Evolutionary conservation across 2,329 filamentous ascomycete species (phyloP).

Genomic region (Zymoseptoria passerinii): DNA sequence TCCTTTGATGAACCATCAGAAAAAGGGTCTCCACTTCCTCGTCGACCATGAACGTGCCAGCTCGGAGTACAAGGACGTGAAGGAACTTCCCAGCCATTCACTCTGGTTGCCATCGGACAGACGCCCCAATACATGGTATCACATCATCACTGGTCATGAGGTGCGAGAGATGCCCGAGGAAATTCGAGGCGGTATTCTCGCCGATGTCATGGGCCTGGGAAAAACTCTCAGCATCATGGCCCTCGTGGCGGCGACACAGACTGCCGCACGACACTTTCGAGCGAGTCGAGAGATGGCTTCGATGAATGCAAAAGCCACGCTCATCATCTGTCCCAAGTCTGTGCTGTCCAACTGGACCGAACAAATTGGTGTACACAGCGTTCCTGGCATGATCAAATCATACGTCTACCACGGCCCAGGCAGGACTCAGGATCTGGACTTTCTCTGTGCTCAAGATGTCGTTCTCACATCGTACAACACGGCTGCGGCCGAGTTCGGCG

Average conservation of each 20-base stretch:
- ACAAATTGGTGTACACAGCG: constrained; percentile 77
- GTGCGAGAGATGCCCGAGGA: constrained; percentile 27
- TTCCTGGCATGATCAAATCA: constrained; percentile 54
- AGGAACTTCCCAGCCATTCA: constrained; percentile 47
- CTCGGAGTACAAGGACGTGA: constrained; percentile 48
- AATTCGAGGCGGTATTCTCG: constrained; percentile 40
- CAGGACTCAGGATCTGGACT: constrained; percentile 59
- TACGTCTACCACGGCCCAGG: constrained; percentile 82
- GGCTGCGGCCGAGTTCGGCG: constrained; percentile 59
- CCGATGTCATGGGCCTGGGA: constrained; percentile 45
- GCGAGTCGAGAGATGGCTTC: constrained; percentile 43
- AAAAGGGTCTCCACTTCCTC: constrained; percentile 85
- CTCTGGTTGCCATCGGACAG: constrained; percentile 55
- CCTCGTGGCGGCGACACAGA: constrained; percentile 58
- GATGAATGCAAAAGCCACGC: constrained; percentile 67
- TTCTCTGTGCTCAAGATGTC: constrained; percentile 67
- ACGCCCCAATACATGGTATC: constrained; percentile 60
- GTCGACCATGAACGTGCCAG: constrained; percentile 62
- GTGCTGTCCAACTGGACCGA: constrained; percentile 92
- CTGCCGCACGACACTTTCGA: constrained; percentile 56
- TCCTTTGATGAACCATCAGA: constrained; percentile 73
- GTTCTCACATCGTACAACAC: constrained; percentile 92
- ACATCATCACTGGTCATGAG: constrained; percentile 73
- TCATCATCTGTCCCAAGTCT: constrained; percentile 82
- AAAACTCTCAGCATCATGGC: constrained; percentile 70